phyloP scores from a whole-genome alignment of 2,329 filamentous ascomycete species.

The Rachicladosporium sp. region DNA sequence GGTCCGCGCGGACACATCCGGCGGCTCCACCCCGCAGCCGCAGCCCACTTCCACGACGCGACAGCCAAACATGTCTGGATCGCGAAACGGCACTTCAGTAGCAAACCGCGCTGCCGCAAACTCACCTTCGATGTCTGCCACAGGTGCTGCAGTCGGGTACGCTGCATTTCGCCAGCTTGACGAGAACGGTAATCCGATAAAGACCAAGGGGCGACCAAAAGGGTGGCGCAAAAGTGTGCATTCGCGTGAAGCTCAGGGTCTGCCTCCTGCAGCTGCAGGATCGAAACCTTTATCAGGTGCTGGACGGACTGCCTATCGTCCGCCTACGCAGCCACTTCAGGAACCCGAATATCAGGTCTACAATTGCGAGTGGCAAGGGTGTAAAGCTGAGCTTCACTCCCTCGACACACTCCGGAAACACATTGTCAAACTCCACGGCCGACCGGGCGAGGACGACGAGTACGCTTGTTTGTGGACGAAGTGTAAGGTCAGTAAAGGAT shows the following conservation, averaged over 20 bases:
- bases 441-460: conserved; percentile 21
- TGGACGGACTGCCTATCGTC: no score
- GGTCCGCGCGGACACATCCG: no score
- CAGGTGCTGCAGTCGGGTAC: conserved; percentile 25
- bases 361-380: conserved; percentile 46
- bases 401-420: conserved; percentile 48
- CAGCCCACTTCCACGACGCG: background rate
- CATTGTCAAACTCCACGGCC: conserved; percentile 42
- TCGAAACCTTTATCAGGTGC: no score
- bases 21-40: background rate
- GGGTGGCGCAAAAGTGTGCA: conserved; percentile 39
- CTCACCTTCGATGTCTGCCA: background rate
- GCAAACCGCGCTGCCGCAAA: background rate
- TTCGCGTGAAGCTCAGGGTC: conserved; percentile 23
- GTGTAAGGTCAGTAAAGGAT: no score
- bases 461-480: conserved; percentile 34
- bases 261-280: conserved; percentile 8
- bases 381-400: conserved; percentile 49
- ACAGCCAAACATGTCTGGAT: background rate
- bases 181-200: conserved; percentile 22
- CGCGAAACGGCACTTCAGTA: background rate
- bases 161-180: conserved; percentile 29
- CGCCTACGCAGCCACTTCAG: background rate
- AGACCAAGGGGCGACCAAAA: conserved; percentile 36
- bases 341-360: conserved; percentile 35